Evolutionary conservation across 1,284 basidiomycete genomes (phyloP), one percentile per base, ranked within the genome.

Genomic region (Cryptococcus sp.): DNA sequence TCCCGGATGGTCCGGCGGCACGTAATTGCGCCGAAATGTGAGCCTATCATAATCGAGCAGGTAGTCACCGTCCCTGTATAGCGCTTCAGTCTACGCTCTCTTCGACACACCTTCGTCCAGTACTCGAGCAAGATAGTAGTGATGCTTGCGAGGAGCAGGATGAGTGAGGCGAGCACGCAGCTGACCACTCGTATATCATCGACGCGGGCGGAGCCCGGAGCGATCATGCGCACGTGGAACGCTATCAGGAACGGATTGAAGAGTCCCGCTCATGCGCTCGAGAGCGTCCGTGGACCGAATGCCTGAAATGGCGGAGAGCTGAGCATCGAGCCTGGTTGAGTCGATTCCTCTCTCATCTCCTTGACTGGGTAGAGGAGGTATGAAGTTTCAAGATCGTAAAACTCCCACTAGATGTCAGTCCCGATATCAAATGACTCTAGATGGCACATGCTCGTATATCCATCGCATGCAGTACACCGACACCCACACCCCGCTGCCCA

Each of bases 291-390:
- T n/a, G 70, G 70, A 23, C 67, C 69, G 11, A 64, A 53, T 20
- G 38, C 35, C 35, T 65, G 66, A 60, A 72, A 72, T 61, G 69
- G 71, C 4, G 71, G 71, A 4, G 71, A 72, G 53, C 25, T 71
- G 45, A 54, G 71, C 20, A n/a, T 72, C 5, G 62, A 66, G 19
- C 35, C 50, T 15, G 67, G 70, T 70, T n/a, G n/a, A n/a, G n/a
- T n/a, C 20, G 27, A n/a, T 47, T 8, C n/a, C 20, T n/a, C 19
- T 31, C 15, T 3, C 16, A 15, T 15, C 16, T 27, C 25, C 25
- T 25, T 25, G 25, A 25, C 3, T 3, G 25, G 3, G 6, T 25
- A 25, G 25, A 13, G 3, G 11, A 44, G n/a, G 20, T 11, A 42
- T 27, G 6, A 42, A 1, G 15, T 17, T 7, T 8, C n/a, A 17